Evolutionary conservation across 2,329 filamentous ascomycete species (phyloP), one percentile per base, ranked within the genome.

Genomic region (Beauveria asiatica): DNA sequence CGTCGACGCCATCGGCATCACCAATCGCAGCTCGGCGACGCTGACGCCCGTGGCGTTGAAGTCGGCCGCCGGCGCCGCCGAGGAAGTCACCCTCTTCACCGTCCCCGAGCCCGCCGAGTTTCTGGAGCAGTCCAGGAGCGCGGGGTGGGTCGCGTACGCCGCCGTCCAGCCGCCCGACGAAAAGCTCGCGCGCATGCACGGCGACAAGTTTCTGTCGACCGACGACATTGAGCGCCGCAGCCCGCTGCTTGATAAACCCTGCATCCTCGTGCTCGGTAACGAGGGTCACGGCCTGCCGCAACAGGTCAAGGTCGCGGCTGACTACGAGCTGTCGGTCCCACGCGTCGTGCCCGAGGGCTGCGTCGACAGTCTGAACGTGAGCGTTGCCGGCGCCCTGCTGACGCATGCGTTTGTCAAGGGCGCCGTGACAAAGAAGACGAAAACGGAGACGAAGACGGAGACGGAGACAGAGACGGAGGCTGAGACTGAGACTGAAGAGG

Each of bases 301-400:
- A 57, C 78, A 81, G 60, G 74, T 94, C 62, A 83, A 83, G 65
- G 83, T 81, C 46, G 79, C 83, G 61, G 87, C 89, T 0, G 84
- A 96, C 65, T 78, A 77, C 33, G 79, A 86, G 65, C 67, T 87
- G 5, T 83, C 86, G 7, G 90, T 99, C 58, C 80, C 80, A 65
- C 82, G 71, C 71, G 81, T 72, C 64, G 80, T 73, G 46, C 75
- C 69, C 63, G 77, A 67, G 70, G 81, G 68, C 70, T 85, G 65
- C 70, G 85, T 99, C 3, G 93, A 97, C 73, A 96, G 92, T 72
- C 75, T 99, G 71, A 97, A 99, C 70, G 94, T 97, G 44, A 91
- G 90, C 69, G 92, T 96, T 21, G 93, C 94, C 1, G 85, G 90
- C 7, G 91, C 85, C 1, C 76, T 97, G 53, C 75, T 97, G 55